Percentiles rank a stretch among this genome's conserved stretches.
These are phyloP conservation scores for Porpolomopsis calyptriformis DNA, from an alignment of 768 basidiomycete species.

Conservation along the genomic window DNA sequence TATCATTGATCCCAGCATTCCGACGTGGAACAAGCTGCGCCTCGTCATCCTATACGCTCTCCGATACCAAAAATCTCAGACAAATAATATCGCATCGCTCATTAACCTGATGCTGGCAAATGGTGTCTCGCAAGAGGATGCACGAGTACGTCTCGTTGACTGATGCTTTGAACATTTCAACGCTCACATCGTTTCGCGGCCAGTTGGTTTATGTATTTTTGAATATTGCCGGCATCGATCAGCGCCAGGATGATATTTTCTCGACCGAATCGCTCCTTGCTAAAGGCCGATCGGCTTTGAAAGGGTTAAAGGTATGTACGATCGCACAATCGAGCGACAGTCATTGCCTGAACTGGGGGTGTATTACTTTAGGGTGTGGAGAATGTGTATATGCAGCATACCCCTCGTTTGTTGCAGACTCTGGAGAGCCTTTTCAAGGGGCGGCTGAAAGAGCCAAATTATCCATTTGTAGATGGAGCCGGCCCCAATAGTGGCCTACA, in stretches of 20 bases:
- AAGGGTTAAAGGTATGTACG: slow-evolving; percentile 74
- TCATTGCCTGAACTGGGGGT: too few relatives aligned
- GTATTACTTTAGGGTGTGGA: slow-evolving; percentile 75
- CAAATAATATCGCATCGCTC: slow-evolving; percentile 68
- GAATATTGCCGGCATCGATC: slow-evolving; percentile 89
- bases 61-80: slow-evolving; percentile 85
- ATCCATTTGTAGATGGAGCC: slow-evolving; percentile 70
- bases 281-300: slow-evolving; percentile 87
- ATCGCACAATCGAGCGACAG: not conserved
- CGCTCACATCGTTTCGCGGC: slow-evolving; percentile 10
- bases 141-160: slow-evolving; percentile 35
- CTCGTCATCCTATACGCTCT: slow-evolving; percentile 87
- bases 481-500: slow-evolving; percentile 64
- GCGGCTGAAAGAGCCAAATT: slow-evolving; percentile 73
- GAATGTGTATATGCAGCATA: slow-evolving; percentile 97
- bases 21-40: slow-evolving; percentile 76
- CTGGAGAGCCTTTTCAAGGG: slow-evolving; percentile 84
- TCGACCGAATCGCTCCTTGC: slow-evolving; percentile 91
- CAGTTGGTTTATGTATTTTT: slow-evolving; percentile 89
- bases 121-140: slow-evolving; percentile 68
- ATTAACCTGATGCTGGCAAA: slow-evolving; percentile 68
- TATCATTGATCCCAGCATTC: slow-evolving; percentile 54
- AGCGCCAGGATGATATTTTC: slow-evolving; percentile 95
- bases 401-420: slow-evolving; percentile 86
- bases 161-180: not conserved